Percentiles rank a stretch among this genome's conserved stretches.
These are phyloP conservation scores for Boletus fagicola DNA, from an alignment of 768 basidiomycete species.

Conservation along the genomic window DNA sequence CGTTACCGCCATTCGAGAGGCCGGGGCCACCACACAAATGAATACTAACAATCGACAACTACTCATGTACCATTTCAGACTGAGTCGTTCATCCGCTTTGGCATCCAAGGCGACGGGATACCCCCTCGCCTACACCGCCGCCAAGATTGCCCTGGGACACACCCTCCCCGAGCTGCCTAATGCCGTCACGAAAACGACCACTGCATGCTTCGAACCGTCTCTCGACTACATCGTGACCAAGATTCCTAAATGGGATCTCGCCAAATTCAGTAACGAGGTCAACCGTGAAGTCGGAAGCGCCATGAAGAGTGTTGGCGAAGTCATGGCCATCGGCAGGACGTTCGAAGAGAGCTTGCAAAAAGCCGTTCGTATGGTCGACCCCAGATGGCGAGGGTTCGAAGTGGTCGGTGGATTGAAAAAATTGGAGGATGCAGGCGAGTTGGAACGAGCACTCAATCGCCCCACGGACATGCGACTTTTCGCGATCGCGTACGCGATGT, in stretches of 20 bases:
- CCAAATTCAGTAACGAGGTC: conserved; percentile 94
- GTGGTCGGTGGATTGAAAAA: conserved; percentile 89
- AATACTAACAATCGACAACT: background rate
- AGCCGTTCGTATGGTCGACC: conserved; percentile 96
- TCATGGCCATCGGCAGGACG: conserved; percentile 99
- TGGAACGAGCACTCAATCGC: conserved; percentile 72
- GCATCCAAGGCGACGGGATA: conserved; percentile 99
- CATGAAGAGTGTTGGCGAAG: conserved; percentile 99
- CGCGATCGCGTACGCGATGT: conserved; percentile 97
- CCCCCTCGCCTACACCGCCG: conserved; percentile 97
- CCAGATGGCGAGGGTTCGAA: conserved; percentile 95
- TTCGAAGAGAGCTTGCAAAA: conserved; percentile 99
- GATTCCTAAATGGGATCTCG: conserved; percentile 99
- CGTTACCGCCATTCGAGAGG: too few relatives aligned
- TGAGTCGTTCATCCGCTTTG: conserved; percentile 89
- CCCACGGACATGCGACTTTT: conserved; percentile 97
- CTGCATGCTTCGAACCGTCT: conserved; percentile 98
- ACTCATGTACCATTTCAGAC: conserved; percentile 32
- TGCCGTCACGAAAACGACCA: conserved; percentile 98
- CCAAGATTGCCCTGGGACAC: conserved; percentile 96
- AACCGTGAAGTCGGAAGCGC: conserved; percentile 93
- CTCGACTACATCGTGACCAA: conserved; percentile 99
- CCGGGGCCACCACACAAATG: too few relatives aligned
- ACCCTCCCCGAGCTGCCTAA: conserved; percentile 98
- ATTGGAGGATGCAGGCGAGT: conserved; percentile 59